Percentiles rank a stretch among this genome's conserved stretches.
Evolutionary conservation across 768 basidiomycete genomes (phyloP).

Genomic region (Phlebiopsis flavidoalba): DNA sequence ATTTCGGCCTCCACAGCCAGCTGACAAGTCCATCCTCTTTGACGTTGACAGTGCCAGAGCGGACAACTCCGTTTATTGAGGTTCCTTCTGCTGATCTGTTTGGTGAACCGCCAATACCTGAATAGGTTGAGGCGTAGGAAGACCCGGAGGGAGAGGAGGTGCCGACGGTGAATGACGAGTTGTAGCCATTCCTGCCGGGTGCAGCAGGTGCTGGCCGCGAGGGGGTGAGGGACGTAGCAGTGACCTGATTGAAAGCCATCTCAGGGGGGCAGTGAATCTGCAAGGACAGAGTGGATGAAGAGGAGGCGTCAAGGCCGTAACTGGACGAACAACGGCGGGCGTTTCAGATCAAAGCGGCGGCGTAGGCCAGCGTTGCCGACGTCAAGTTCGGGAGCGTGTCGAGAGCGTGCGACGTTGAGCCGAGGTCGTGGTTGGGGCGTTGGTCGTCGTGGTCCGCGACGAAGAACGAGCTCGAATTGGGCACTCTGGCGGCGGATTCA

Average conservation of each 20-base stretch:
- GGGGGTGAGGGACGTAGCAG: conserved; percentile 62
- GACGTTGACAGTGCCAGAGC: conserved; percentile 72
- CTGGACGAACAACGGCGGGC: neutral
- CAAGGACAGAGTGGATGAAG: neutral
- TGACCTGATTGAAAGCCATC: conserved; percentile 47
- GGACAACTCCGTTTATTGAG: conserved; percentile 43
- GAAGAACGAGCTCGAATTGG: neutral
- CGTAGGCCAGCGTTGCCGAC: neutral
- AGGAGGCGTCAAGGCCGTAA: neutral
- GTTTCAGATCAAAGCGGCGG: conserved; percentile 6
- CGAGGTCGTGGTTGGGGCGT: conserved; percentile 5
- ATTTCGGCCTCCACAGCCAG: conserved; percentile 90
- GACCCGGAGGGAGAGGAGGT: conserved; percentile 46
- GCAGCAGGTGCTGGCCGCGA: conserved; percentile 75
- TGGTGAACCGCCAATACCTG: conserved; percentile 80
- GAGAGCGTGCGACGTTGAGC: neutral
- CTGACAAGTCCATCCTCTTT: conserved; percentile 94
- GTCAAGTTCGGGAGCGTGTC: neutral
- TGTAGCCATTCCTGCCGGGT: conserved; percentile 48
- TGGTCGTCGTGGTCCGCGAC: conserved; percentile 9
- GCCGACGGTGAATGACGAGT: conserved; percentile 51
- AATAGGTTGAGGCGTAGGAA: conserved; percentile 62
- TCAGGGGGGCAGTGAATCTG: conserved; percentile 1
- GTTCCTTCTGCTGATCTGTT: conserved; percentile 39
- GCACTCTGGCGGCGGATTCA: neutral